Conservation (phyloP, 805 yeast genomes). For the Scheffersomyces ergatensis region DNA sequence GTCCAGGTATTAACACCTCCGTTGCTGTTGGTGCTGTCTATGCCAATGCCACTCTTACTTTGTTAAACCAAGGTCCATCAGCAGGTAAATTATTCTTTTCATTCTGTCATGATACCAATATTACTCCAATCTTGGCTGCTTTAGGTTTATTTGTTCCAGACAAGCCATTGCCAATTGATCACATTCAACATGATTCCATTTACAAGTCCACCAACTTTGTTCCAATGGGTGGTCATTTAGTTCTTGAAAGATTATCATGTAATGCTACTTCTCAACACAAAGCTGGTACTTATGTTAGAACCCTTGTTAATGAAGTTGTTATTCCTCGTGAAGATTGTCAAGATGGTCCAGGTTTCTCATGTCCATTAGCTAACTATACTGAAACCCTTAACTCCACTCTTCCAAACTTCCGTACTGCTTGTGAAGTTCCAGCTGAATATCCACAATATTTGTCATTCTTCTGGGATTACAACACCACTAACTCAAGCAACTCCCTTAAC, state of each 20-base stretch:
- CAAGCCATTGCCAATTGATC: slow-evolving; percentile 42
- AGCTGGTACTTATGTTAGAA: slow-evolving; percentile 31
- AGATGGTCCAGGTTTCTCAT: slow-evolving; percentile 42
- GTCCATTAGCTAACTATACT: slow-evolving; percentile 22
- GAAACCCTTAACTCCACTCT: not conserved
- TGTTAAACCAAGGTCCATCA: slow-evolving; percentile 39
- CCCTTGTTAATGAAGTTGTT: slow-evolving; percentile 39
- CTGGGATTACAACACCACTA: not conserved
- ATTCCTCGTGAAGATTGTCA: slow-evolving; percentile 31
- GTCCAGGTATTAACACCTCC: slow-evolving; percentile 60
- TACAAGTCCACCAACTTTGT: slow-evolving; percentile 36
- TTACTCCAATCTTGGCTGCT: slow-evolving; percentile 60
- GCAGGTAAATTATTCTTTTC: slow-evolving; percentile 59
- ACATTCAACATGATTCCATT: slow-evolving; percentile 35
- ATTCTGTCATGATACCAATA: slow-evolving; percentile 76
- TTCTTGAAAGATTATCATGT: slow-evolving; percentile 35
- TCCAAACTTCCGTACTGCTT: not conserved
- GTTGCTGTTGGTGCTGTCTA: slow-evolving; percentile 60
- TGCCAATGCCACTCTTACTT: slow-evolving; percentile 46
- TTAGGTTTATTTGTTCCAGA: slow-evolving; percentile 53
- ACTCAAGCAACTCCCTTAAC: not conserved
- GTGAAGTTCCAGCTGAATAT: not conserved
- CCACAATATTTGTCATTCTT: not conserved
- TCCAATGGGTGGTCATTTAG: slow-evolving; percentile 42
- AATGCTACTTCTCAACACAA: slow-evolving; percentile 9